phyloP scores from a whole-genome alignment of 179 eudicot species.

The Spinacia oleracea region DNA sequence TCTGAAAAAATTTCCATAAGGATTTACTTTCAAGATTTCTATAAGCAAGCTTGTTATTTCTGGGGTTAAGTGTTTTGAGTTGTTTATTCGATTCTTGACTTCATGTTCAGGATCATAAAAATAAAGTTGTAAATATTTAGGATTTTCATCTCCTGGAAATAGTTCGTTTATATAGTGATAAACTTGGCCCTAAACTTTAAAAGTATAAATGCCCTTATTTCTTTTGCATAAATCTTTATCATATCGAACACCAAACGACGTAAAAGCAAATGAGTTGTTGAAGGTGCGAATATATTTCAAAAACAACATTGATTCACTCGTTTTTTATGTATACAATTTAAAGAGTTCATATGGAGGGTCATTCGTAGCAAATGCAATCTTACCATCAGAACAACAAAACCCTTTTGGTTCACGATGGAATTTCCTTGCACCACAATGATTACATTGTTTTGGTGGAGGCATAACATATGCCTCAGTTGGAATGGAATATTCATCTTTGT shows the following conservation, averaged over 20 bases:
- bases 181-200: background rate
- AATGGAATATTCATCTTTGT: no score
- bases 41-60: background rate
- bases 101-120: no score
- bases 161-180: no score
- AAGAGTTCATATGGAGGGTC: background rate
- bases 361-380: background rate
- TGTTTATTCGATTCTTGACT: background rate
- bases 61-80: background rate
- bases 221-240: slow-evolving; percentile 1
- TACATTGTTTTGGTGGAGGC: background rate
- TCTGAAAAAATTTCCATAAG: background rate
- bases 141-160: no score
- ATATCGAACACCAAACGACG: slow-evolving; percentile 11
- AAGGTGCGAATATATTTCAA: no score
- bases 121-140: no score
- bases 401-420: background rate
- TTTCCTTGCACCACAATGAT: slow-evolving; percentile 4
- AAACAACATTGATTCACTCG: background rate
- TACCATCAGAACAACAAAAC: slow-evolving; percentile 7
- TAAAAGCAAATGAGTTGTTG: slow-evolving; percentile 16
- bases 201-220: slow-evolving; percentile 8
- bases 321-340: background rate
- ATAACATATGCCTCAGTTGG: no score
- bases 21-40: background rate